Evolutionary conservation across 352 stramenopile species (phyloP), one percentile per base, ranked within the genome.

Genomic region (Phytophthora litchii): DNA sequence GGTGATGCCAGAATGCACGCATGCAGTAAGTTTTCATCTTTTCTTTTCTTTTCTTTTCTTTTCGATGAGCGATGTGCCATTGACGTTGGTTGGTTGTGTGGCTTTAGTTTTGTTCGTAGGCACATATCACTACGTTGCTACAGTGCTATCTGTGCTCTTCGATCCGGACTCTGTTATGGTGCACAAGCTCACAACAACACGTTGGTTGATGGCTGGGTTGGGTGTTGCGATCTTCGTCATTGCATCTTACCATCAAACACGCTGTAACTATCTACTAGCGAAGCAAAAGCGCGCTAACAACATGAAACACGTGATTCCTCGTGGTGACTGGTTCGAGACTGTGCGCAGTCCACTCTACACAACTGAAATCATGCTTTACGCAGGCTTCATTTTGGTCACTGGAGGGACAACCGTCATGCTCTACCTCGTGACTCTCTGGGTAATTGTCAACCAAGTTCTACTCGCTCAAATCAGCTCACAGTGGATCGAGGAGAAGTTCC

Each of bases 281-380:
- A 51, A 61, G 29, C 78, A 86, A 60, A 92, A 92, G 60, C 60
- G 64, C 14, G 64, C 49, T 11, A 82, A 74, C 46, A 62, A 57
- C 19, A 70, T 75, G 46, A 70, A 77, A 40, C 61, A 92, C 56
- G 77, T 86, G 31, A 48, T 90, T 9, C 80, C 83, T 17, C 64
- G 54, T 4, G 83, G 83, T 10, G 76, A 84, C 42, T 92, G 83
- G 80, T 90, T 89, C 54, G 58, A 87, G 34, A 21, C 36, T n/a
- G 76, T 89, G 47, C 78, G 76, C 14, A 86, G 76, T 54, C 80
- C 83, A 7, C 72, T 89, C 9, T 90, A 90, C 60, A 67, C 78
- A 27, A 57, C 80, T 8, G 83, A 92, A 35, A 63, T 89, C 29
- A 70, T 88, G 40, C 69, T 92, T 14, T 92, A 92, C 48, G 37